phyloP scores from a whole-genome alignment of 768 basidiomycete species.

The Tubosaeta sp. region DNA sequence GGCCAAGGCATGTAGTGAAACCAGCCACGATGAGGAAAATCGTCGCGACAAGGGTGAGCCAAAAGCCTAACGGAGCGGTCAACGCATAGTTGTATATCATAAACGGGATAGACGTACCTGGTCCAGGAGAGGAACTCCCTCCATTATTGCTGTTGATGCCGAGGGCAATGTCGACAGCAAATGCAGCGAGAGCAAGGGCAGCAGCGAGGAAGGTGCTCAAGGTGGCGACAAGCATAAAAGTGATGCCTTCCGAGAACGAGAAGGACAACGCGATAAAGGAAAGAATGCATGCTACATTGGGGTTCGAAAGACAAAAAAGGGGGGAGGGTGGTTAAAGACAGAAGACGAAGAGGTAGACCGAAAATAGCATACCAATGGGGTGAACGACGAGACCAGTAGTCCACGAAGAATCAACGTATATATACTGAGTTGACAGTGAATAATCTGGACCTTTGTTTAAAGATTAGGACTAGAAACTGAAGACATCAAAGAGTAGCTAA shows the following conservation, averaged over 20 bases:
- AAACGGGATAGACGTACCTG: conserved; percentile 43
- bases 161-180: conserved; percentile 74
- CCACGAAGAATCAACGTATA: conserved; percentile 52
- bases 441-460: conserved; percentile 51
- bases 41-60: conserved; percentile 67
- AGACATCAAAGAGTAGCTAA: conserved; percentile 18
- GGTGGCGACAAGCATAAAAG: conserved; percentile 40
- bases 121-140: conserved; percentile 50
- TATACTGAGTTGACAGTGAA: conserved; percentile 31
- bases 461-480: background rate
- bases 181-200: conserved; percentile 62
- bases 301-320: no score
- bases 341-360: background rate
- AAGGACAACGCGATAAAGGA: conserved; percentile 62
- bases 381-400: conserved; percentile 73
- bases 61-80: conserved; percentile 47
- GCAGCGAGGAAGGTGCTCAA: conserved; percentile 65
- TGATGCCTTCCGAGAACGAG: conserved; percentile 55
- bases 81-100: background rate
- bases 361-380: conserved; percentile 58
- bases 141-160: conserved; percentile 54
- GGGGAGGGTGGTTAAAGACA: background rate
- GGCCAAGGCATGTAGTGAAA: conserved; percentile 67
- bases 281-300: conserved; percentile 43
- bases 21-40: conserved; percentile 62